Percentiles rank a stretch among this genome's conserved stretches.
These are phyloP conservation scores for Mediolabrus comicus DNA, from an alignment of 108 stramenopile species.

Conservation along the genomic window DNA sequence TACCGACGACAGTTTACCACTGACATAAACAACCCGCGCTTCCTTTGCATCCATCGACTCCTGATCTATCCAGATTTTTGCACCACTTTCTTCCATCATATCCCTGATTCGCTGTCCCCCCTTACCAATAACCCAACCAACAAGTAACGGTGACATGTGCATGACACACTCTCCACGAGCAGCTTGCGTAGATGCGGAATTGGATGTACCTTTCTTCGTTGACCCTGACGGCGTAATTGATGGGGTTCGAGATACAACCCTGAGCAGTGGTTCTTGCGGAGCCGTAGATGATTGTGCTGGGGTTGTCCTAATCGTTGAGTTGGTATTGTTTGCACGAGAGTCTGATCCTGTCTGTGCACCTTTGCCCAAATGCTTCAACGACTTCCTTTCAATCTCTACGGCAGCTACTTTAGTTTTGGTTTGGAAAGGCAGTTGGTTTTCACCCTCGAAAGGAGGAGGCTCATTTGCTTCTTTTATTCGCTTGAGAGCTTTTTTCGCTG, in stretches of 20 bases:
- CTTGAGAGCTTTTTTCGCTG: constrained; percentile 90
- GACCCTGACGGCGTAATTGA: constrained; percentile 17
- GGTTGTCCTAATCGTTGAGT: constrained; percentile 10
- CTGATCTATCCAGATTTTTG: constrained; percentile 93
- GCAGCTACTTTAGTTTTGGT: constrained; percentile 2
- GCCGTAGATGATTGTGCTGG: constrained; percentile 17
- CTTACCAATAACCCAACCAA: constrained; percentile 91
- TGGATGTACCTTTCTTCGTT: constrained; percentile 15
- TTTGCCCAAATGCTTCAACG: neutral
- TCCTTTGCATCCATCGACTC: constrained; percentile 74
- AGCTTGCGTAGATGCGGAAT: constrained; percentile 16
- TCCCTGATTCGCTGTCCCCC: constrained; percentile 86
- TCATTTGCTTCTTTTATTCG: constrained; percentile 51
- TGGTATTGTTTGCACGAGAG: constrained; percentile 19
- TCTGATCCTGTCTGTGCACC: neutral
- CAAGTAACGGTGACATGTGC: constrained; percentile 73
- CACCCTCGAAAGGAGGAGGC: neutral
- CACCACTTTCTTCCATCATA: constrained; percentile 89
- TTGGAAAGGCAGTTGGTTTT: constrained; percentile 14
- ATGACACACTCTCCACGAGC: constrained; percentile 61
- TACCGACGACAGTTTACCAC: constrained; percentile 71
- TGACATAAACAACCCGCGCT: constrained; percentile 81
- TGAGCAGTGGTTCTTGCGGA: constrained; percentile 47
- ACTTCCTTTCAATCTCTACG: constrained; percentile 13
- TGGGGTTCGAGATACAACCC: constrained; percentile 42